These are phyloP conservation scores for Penicillium mononematosum DNA, from an alignment of 495 filamentous ascomycete genomes.

Conservation along the genomic window DNA sequence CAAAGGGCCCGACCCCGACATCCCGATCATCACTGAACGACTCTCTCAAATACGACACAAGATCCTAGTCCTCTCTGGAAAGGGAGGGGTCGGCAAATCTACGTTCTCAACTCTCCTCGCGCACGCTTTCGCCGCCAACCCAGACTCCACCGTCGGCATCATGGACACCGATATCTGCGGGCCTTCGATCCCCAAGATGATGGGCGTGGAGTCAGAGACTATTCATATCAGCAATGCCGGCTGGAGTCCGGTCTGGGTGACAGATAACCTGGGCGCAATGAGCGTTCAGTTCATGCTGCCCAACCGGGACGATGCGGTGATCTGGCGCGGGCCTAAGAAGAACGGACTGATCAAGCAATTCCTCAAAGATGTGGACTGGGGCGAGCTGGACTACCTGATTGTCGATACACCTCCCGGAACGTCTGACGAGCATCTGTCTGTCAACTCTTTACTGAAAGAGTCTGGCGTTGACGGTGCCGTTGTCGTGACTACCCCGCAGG, in stretches of 20 bases:
- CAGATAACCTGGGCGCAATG: constrained; percentile 91
- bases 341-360: constrained; percentile 98
- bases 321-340: constrained; percentile 98
- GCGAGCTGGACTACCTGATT: constrained; percentile 85
- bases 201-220: constrained; percentile 89
- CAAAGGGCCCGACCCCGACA: constrained; percentile 94
- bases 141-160: constrained; percentile 73
- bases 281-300: constrained; percentile 97
- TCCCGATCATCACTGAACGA: constrained; percentile 79
- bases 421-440: constrained; percentile 88
- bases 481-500: constrained; percentile 91
- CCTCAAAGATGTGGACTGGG: constrained; percentile 96
- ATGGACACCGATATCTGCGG: constrained; percentile 98
- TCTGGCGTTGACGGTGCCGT: constrained; percentile 90
- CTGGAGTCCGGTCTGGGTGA: constrained; percentile 92
- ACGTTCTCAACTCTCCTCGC: constrained; percentile 86
- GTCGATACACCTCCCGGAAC: constrained; percentile 96
- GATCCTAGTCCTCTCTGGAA: constrained; percentile 86
- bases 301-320: constrained; percentile 85
- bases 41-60: constrained; percentile 83
- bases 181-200: constrained; percentile 94
- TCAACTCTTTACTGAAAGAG: constrained; percentile 84
- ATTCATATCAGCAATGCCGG: constrained; percentile 82
- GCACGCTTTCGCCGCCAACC: constrained; percentile 79
- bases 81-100: constrained; percentile 94